phyloP scores from a whole-genome alignment of 73 alveolate species.

The Chromera velia region DNA sequence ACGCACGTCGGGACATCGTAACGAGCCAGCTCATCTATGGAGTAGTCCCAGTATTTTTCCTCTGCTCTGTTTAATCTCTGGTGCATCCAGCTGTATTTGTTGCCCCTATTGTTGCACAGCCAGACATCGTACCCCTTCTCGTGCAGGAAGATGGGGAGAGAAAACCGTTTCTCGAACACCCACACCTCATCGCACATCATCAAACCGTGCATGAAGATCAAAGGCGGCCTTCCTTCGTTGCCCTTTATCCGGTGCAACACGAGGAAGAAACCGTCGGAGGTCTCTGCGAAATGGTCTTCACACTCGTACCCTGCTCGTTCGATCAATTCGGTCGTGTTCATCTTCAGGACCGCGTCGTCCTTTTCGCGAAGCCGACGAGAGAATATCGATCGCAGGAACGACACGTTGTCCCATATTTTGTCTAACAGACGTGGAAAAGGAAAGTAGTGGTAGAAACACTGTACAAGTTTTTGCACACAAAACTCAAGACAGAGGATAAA shows the following conservation, averaged over 20 bases:
- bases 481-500: background rate
- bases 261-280: background rate
- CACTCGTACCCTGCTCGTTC: background rate
- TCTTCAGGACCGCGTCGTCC: background rate
- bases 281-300: background rate
- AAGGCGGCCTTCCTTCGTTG: background rate
- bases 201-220: background rate
- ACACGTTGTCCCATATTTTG: background rate
- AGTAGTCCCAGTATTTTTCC: slow-evolving; percentile 42
- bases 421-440: background rate
- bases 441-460: background rate
- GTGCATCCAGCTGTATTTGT: slow-evolving; percentile 42
- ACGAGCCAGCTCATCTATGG: slow-evolving; percentile 57
- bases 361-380: background rate
- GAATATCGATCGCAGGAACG: background rate
- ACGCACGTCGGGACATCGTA: slow-evolving; percentile 56
- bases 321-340: background rate
- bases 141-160: slow-evolving; percentile 46
- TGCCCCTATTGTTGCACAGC: slow-evolving; percentile 54
- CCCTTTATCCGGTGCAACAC: background rate
- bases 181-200: background rate
- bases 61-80: background rate
- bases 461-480: background rate
- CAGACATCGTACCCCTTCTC: slow-evolving; percentile 58
- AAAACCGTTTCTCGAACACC: background rate